These are phyloP conservation scores for Astragalus glycyphyllos DNA, from an alignment of 306 rosid species.

Conservation along the genomic window DNA sequence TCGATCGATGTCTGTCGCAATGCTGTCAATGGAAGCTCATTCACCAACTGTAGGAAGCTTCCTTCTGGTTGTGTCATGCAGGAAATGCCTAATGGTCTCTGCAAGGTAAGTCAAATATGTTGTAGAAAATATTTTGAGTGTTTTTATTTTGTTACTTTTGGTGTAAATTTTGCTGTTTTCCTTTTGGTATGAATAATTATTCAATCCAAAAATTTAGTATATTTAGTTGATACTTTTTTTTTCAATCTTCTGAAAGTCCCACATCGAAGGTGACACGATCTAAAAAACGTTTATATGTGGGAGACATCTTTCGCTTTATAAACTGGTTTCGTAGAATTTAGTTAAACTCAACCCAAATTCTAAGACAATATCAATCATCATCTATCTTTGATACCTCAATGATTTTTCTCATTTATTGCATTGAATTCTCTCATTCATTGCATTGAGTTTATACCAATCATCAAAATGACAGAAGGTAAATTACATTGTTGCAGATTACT, in stretches of 20 bases:
- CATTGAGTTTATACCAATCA: not conserved
- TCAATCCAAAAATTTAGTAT: too few species aligned
- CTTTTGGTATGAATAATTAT: slow-evolving; percentile 12
- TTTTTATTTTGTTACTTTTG: not conserved
- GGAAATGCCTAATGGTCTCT: slow-evolving; percentile 72
- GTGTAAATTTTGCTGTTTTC: not conserved
- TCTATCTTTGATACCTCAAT: too few species aligned
- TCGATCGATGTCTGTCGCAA: slow-evolving; percentile 63
- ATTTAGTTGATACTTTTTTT: too few species aligned
- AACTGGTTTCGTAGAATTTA: too few species aligned
- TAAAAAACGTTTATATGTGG: too few species aligned
- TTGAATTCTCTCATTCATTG: not conserved
- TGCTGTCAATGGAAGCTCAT: slow-evolving; percentile 38
- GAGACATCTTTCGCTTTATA: too few species aligned
- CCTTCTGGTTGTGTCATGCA: slow-evolving; percentile 91
- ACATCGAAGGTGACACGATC: too few species aligned
- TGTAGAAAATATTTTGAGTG: not conserved
- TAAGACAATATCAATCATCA: too few species aligned
- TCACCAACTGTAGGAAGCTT: slow-evolving; percentile 64
- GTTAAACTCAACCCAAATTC: too few species aligned
- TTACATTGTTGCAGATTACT: slow-evolving; percentile 63
- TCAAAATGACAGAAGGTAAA: slow-evolving; percentile 3
- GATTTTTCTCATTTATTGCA: too few species aligned
- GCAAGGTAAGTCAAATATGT: slow-evolving; percentile 61
- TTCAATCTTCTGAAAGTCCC: too few species aligned